Evolutionary conservation across 1,284 basidiomycete genomes (phyloP).

Genomic region (Trametes polyzona): DNA sequence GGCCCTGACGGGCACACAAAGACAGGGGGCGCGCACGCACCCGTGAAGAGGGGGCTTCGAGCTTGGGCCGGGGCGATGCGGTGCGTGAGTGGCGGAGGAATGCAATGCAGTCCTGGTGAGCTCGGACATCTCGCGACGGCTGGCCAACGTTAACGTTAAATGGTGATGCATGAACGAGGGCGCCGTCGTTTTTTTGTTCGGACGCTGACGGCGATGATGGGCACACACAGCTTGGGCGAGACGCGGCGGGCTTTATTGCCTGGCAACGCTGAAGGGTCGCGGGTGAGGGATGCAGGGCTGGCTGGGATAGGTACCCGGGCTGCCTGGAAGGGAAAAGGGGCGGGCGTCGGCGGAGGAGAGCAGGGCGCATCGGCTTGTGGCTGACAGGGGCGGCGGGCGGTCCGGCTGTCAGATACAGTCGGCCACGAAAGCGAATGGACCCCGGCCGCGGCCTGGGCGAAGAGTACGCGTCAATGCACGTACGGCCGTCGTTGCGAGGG

Average conservation of each 20-base stretch:
- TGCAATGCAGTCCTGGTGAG: neutral
- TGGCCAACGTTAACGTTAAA: neutral
- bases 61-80: neutral
- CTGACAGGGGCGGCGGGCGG: slow-evolving; percentile 7
- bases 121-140: neutral
- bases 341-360: neutral
- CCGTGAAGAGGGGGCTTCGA: neutral
- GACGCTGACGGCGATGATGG: neutral
- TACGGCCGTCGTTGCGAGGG: slow-evolving; percentile 5
- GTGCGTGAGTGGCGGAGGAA: neutral
- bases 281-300: neutral
- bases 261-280: too few relatives aligned
- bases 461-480: too few relatives aligned
- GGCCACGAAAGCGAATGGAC: neutral
- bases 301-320: neutral
- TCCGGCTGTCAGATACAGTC: slow-evolving; percentile 7
- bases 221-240: neutral
- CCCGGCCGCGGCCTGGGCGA: neutral
- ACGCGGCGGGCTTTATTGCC: neutral
- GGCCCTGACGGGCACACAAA: neutral
- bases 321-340: neutral
- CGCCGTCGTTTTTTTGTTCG: neutral
- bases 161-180: neutral
- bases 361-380: neutral
- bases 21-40: neutral